Evolutionary conservation across 345 rosid genomes (phyloP), one percentile per base, ranked within the genome.

Genomic region (Sisymbrium altissimum): DNA sequence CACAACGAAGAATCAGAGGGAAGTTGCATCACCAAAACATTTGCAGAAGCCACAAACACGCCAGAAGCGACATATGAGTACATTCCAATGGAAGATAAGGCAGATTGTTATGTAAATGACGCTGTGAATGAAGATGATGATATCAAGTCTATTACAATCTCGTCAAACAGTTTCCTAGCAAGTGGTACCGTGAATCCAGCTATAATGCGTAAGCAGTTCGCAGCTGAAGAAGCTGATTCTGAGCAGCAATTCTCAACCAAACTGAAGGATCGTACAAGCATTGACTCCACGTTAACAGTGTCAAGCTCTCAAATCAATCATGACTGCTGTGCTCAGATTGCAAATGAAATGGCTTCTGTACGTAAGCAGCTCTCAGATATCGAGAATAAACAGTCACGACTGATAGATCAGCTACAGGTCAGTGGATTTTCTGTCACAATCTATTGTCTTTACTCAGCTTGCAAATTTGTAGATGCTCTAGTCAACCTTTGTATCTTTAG

Each of bases 361-460:
- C 87, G 83, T 73, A 85, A 87, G 76, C 94, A 94, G 63, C 96
- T 91, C 78, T 74, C 73, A 69, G 96, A 86, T 72, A 87, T 94
- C 17, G 97, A 91, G 77, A 86, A 75, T 73, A 88, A 82, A 76
- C 96, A 91, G 69, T 84, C 90, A 19, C 86, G 57, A 70, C 58
- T 91, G 74, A 80, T 94, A 81, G 95, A 91, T 74, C 71, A 87
- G 67, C 78, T 94, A 49, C 96, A 89, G 98, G 98, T 93, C 81
- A 66, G 77, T 49, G 49, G 23, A 44, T 53, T 8, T 14, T 45
- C 53, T 13, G 9, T 14, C 58, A 27, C 58, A 25, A 7, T 27
- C 35, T 35, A 17, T 17, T 27, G 41, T 74, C 58, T 53, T 23
- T 40, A 15, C 17, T 1, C 13, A 67, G 39, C 39, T 68, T 55